Conservation (phyloP, 1,139 yeast genomes). For the Groenewaldozyma auringiensis region DNA sequence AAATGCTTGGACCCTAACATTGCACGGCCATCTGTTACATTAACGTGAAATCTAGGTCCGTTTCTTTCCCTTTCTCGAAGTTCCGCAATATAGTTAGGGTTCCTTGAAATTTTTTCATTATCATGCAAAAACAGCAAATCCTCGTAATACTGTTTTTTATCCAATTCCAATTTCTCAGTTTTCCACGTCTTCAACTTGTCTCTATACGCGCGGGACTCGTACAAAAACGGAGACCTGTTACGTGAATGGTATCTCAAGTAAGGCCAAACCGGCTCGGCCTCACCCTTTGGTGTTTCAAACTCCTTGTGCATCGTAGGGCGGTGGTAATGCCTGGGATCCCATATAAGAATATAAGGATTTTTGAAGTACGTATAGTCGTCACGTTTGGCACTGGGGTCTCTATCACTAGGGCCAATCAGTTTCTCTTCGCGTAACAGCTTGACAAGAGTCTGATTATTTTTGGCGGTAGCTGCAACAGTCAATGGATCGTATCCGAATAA, state of each 20-base stretch:
- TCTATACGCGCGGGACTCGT: conserved; percentile 11
- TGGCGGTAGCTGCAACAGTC: conserved; percentile 8
- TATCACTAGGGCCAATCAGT: conserved; percentile 69
- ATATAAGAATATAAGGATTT: conserved; percentile 66
- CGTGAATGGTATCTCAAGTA: conserved; percentile 11
- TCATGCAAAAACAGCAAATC: too few relatives aligned
- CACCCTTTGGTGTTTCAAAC: conserved; percentile 45
- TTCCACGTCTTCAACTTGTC: too few relatives aligned
- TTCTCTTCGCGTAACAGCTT: conserved; percentile 76
- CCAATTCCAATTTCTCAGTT: too few relatives aligned
- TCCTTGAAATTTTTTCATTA: too few relatives aligned
- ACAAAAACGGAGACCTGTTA: conserved; percentile 52
- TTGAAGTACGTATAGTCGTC: conserved; percentile 82
- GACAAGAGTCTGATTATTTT: conserved; percentile 35
- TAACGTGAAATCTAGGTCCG: too few relatives aligned
- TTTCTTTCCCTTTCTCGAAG: too few relatives aligned
- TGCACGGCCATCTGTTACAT: too few relatives aligned
- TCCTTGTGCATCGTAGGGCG: conserved; percentile 81
- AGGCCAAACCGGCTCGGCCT: conserved; percentile 47
- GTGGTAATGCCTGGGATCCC: conserved; percentile 70
- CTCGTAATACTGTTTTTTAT: too few relatives aligned
- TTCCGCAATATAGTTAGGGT: too few relatives aligned
- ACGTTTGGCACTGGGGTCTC: conserved; percentile 77
- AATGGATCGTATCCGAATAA: conserved; percentile 43
- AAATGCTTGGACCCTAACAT: background rate